Evolutionary conservation across 2,329 filamentous ascomycete genomes (phyloP).

Genomic region (Biscogniauxia sp.): DNA sequence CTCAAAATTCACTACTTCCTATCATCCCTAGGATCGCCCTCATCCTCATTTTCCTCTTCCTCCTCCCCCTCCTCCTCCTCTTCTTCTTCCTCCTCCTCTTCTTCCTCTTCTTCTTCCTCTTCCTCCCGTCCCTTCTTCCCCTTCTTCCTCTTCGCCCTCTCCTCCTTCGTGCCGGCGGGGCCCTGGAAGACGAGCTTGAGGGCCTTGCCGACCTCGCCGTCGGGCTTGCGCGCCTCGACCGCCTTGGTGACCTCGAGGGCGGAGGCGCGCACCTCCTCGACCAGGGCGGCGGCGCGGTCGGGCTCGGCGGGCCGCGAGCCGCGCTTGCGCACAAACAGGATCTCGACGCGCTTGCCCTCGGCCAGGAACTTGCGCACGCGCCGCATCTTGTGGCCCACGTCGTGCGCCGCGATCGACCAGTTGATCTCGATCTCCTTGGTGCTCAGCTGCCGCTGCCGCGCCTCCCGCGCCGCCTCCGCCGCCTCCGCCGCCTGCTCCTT

Average conservation of each 20-base stretch:
- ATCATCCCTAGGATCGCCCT: too few species aligned
- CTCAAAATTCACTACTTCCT: too few species aligned
- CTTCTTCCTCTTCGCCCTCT: conserved; percentile 2
- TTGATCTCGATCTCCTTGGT: conserved; percentile 83
- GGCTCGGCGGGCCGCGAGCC: conserved; percentile 56
- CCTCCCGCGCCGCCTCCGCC: conserved; percentile 42
- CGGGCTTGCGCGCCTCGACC: conserved; percentile 38
- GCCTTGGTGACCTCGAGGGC: conserved; percentile 29
- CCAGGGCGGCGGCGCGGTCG: conserved; percentile 59
- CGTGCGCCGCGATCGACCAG: conserved; percentile 78
- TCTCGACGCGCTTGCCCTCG: conserved; percentile 73
- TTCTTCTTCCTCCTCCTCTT: background rate
- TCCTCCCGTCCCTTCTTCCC: conserved; percentile 1
- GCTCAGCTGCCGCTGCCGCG: conserved; percentile 43
- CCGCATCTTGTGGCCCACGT: conserved; percentile 69
- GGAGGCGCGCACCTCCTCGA: conserved; percentile 46
- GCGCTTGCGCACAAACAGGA: conserved; percentile 68
- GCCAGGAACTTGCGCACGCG: conserved; percentile 66
- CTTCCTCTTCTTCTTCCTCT: background rate
- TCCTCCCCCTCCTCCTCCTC: background rate
- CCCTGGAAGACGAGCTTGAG: conserved; percentile 40
- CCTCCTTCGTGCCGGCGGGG: conserved; percentile 14
- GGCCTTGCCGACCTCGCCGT: conserved; percentile 39
- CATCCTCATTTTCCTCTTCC: background rate
- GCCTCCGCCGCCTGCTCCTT: conserved; percentile 36